Evolutionary conservation across 306 rosid species (phyloP), one percentile per base, ranked within the genome.

Genomic region (Vicia sativa): DNA sequence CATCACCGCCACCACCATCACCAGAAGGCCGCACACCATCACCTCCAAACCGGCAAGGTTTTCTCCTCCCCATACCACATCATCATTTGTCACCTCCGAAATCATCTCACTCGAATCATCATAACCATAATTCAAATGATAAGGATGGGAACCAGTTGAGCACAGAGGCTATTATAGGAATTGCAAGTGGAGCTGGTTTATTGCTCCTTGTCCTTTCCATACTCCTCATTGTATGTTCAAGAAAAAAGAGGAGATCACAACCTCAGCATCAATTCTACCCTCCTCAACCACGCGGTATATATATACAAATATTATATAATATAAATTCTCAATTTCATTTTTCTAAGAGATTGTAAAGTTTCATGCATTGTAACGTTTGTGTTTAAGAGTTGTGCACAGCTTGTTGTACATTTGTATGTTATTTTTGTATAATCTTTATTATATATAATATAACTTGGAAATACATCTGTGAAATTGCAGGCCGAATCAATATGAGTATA

Each of bases 111-210:
- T 53, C 42, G 23, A 5, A 11, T 4, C 4, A 34, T 12, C 13
- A 2, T n/a, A n/a, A n/a, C 37, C 2, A 55, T 2, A n/a, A 9
- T 77, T 0, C 15, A 26, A 10, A 16, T 0, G 70, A 8, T 0
- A 41, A 54, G 4, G 9, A 52, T 4, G 82, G 61, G 3, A 11
- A 46, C 77, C 1, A 12, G 12, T 4, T 48, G 14, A 41, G 55
- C 72, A 4, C 34, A 37, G 77, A 85, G 5, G 0, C 67, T 59
- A 82, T 92, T 25, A 16, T 80, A 45, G 96, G 82, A 75, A 38
- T 84, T 50, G 87, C 72, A 41, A 74, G 62, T 12, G 93, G 78
- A 15, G 88, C 57, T 12, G 93, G 79, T 5, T 13, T 91, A 11
- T 46, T 87, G 52, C 69, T 89, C 1, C 55, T 85, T 9, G 34